These are phyloP conservation scores for Paramarasmius palmivorus DNA, from an alignment of 1,284 basidiomycete species.

Conservation along the genomic window DNA sequence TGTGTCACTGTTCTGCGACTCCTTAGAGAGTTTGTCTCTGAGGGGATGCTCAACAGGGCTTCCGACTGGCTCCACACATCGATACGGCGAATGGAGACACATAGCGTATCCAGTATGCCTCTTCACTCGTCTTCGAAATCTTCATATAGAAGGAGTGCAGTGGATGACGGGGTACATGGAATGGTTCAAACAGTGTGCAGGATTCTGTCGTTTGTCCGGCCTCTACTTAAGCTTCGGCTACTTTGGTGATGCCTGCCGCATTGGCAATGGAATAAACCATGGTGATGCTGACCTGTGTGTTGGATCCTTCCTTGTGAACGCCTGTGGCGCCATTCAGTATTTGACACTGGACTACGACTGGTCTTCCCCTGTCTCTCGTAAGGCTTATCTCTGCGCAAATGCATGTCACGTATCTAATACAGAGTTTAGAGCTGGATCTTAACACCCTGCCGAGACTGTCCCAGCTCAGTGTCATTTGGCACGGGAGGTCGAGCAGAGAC, in stretches of 20 bases:
- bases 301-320: not conserved
- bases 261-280: not conserved
- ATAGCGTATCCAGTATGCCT: not conserved
- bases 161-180: not conserved
- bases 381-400: not conserved
- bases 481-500: not conserved
- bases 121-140: not conserved
- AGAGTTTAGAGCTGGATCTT: not conserved
- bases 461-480: not conserved
- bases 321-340: not conserved
- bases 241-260: not conserved
- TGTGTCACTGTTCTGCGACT: not conserved
- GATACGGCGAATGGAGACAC: not conserved
- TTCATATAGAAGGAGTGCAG: not conserved
- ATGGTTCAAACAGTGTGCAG: not conserved
- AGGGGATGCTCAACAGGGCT: not conserved
- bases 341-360: not conserved
- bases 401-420: not conserved
- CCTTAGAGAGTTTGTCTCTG: not conserved
- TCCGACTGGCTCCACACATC: not conserved
- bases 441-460: not conserved
- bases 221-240: not conserved
- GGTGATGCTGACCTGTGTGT: not conserved
- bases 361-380: conserved; percentile 1
- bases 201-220: not conserved